phyloP scores from a whole-genome alignment of 805 yeast species.

The Candida chilensis region DNA sequence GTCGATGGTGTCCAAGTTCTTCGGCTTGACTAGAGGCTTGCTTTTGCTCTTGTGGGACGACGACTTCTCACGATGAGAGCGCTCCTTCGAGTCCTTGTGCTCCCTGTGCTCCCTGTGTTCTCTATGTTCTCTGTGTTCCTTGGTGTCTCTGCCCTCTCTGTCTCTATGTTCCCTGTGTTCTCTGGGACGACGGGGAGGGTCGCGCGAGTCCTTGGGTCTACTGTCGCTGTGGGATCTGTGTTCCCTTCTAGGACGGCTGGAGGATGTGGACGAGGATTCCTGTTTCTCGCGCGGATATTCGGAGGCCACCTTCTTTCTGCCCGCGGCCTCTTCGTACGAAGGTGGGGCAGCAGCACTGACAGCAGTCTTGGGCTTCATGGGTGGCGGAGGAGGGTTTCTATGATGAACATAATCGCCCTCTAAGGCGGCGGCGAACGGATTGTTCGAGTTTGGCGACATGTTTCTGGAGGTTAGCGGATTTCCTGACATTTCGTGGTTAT shows the following conservation, averaged over 20 bases:
- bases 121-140: constrained; percentile 10
- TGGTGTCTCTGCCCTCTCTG: constrained; percentile 7
- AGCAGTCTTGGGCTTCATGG: constrained; percentile 9
- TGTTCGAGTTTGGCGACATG: too few relatives aligned
- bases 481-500: too few relatives aligned
- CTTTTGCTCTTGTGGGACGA: constrained; percentile 16
- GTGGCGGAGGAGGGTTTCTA: constrained; percentile 22
- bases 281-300: constrained; percentile 51
- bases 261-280: constrained; percentile 9
- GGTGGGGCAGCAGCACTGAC: constrained; percentile 39
- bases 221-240: constrained; percentile 11
- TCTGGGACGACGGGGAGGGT: constrained; percentile 4
- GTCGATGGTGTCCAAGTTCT: constrained; percentile 88
- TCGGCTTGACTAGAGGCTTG: constrained; percentile 41
- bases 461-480: too few relatives aligned
- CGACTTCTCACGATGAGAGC: constrained; percentile 6
- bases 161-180: constrained; percentile 6
- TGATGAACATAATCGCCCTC: constrained; percentile 17
- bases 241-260: constrained; percentile 12
- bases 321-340: constrained; percentile 62
- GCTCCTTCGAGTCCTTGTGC: constrained; percentile 5
- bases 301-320: constrained; percentile 24
- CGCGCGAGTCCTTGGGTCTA: constrained; percentile 5
- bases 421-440: constrained; percentile 44
- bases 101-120: constrained; percentile 11